A percentile compares a stretch with the other conserved stretches of the same genome.
phyloP scores from a whole-genome alignment of 495 filamentous ascomycete species.

The Bombardia bombarda region DNA sequence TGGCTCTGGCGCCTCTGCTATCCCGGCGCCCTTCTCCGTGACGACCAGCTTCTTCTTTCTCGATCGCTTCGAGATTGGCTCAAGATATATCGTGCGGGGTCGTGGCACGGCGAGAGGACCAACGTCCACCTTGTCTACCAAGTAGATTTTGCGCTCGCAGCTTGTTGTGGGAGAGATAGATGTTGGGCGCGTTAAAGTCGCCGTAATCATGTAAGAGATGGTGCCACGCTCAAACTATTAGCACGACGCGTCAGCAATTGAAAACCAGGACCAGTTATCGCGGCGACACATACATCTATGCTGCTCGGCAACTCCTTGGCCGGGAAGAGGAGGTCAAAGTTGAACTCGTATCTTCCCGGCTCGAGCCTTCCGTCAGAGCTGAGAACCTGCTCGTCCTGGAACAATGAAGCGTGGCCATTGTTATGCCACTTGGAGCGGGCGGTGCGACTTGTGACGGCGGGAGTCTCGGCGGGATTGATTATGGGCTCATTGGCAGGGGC shows the following conservation, averaged over 20 bases:
- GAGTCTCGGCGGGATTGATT: conserved; percentile 33
- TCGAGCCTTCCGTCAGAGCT: conserved; percentile 86
- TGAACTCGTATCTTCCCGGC: conserved; percentile 82
- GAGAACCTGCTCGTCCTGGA: conserved; percentile 83
- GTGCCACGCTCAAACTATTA: conserved; percentile 87
- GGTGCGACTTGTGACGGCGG: conserved; percentile 36
- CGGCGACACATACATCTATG: conserved; percentile 67
- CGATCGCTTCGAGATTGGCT: conserved; percentile 55
- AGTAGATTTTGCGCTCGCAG: conserved; percentile 69
- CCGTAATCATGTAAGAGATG: conserved; percentile 81
- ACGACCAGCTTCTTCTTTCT: conserved; percentile 39
- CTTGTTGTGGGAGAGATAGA: conserved; percentile 72
- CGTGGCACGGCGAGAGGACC: conserved; percentile 46
- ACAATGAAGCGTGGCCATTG: conserved; percentile 77
- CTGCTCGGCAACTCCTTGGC: conserved; percentile 79
- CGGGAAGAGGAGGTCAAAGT: conserved; percentile 78
- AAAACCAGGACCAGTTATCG: neutral
- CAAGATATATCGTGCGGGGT: conserved; percentile 71
- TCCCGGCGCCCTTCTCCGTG: conserved; percentile 14
- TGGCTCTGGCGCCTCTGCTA: conserved; percentile 21
- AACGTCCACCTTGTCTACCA: conserved; percentile 64
- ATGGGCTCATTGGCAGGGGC: conserved; percentile 51
- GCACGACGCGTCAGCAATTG: conserved; percentile 3
- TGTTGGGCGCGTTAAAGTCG: conserved; percentile 83
- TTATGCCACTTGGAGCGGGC: conserved; percentile 61